Base-by-base conservation (phyloP, 164 flowering plant species). In the Annona cherimola region DNA sequence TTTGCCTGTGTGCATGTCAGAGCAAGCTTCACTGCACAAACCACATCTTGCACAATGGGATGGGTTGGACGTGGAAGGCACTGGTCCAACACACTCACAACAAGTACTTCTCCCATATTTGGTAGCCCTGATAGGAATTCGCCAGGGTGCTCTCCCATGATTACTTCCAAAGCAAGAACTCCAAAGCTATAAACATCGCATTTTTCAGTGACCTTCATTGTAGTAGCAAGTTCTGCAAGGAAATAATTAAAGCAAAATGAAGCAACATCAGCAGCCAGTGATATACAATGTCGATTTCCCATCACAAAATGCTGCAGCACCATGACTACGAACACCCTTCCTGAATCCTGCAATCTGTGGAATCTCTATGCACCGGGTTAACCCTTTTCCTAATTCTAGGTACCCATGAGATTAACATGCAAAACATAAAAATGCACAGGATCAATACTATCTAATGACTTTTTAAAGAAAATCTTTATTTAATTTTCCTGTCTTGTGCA, bases 101-200 rank as follows among this genome's bases (percentile, higher is more conserved):
- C 66, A 42, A 61, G 74, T 35, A 57, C 4, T 43, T 70, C 64
- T 14, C 42, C 59, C 19, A 4, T 19, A 6, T 18, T 5, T 7
- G 20, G 20, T 18, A 40, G 55, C 1, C 39, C 11, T 26, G 71
- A 74, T 42, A 75, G 55, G 8, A 75, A 55, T n/a, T 75, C 73
- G 3, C 77, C 59, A 0, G 77, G 77, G 69, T 75, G 77, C 73
- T 19, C 57, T 26, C 77, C 77, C 65, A 57, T 70, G 44, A 69
- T 5, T 6, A 75, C 26, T 69, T 74, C 76, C 1, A 74, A 63
- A 3, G 68, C 69, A 19, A 74, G 62, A 11, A 74, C 76, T 54
- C 76, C 76, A 26, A 74, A 74, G 42, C 76, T 74, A 35, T 46
- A 74, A 1, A 74, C 69, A 16, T 74, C 76, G 11, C 76, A 69